Evolutionary conservation across 371 early-diverging fungal species (phyloP).

Genomic region (Batrachochytrium dendrobatidis): DNA sequence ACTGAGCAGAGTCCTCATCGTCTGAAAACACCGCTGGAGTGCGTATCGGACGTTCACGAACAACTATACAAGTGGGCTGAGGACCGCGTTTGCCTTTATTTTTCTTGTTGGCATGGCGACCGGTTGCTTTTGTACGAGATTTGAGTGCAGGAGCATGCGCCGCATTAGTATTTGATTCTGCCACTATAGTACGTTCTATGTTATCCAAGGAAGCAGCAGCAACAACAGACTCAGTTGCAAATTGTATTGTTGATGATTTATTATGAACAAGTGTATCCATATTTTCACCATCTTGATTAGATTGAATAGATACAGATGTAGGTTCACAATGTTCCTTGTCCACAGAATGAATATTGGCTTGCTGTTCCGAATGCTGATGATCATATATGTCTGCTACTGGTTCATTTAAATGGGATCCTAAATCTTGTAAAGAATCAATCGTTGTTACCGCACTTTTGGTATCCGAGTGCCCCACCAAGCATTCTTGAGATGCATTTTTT

Average conservation of each 20-base stretch:
- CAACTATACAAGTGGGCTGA: neutral
- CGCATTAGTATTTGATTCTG: neutral
- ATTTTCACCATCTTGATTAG: neutral
- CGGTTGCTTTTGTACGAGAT: neutral
- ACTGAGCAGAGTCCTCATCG: neutral
- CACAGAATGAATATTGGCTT: neutral
- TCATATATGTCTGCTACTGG: no score
- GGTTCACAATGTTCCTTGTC: neutral
- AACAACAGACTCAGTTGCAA: neutral
- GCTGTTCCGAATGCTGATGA: neutral
- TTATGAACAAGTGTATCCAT: neutral
- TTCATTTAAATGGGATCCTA: no score
- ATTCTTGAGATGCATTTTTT: neutral
- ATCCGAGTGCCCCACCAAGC: no score
- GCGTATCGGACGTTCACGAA: neutral
- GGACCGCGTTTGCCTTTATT: neutral
- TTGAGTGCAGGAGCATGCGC: neutral
- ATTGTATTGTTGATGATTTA: neutral
- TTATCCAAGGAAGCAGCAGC: neutral
- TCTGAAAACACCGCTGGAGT: neutral
- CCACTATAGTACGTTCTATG: neutral
- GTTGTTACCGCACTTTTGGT: no score
- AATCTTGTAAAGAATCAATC: no score
- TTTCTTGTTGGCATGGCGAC: neutral
- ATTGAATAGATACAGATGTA: neutral